Evolutionary conservation across 495 filamentous ascomycete genomes (phyloP).

Genomic region (Chaetomidium leptoderma): DNA sequence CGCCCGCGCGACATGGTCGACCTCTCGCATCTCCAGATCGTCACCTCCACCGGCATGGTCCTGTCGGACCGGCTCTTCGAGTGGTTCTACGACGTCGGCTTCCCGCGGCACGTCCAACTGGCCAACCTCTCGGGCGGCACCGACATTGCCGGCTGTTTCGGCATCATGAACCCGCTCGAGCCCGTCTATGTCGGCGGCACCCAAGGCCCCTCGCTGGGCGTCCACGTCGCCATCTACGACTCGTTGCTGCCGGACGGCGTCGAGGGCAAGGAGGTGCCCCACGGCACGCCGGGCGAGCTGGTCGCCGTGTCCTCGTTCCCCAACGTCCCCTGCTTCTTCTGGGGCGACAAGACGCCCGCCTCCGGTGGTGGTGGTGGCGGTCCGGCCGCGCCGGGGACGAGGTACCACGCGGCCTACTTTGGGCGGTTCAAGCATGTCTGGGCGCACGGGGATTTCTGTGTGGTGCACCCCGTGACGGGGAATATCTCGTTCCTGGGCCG

Average conservation of each 20-base stretch:
- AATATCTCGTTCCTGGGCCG: slow-evolving; percentile 68
- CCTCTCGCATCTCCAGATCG: slow-evolving; percentile 52
- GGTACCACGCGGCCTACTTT: slow-evolving; percentile 70
- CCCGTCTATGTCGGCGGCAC: slow-evolving; percentile 71
- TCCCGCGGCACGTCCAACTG: slow-evolving; percentile 59
- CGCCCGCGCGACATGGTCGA: slow-evolving; percentile 57
- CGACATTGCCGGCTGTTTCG: slow-evolving; percentile 70
- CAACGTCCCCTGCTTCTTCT: slow-evolving; percentile 68
- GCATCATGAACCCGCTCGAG: slow-evolving; percentile 60
- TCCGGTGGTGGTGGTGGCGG: slow-evolving; percentile 14
- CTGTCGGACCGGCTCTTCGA: slow-evolving; percentile 66
- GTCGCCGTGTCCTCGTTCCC: slow-evolving; percentile 66
- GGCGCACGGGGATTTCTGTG: slow-evolving; percentile 77
- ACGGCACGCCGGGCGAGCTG: slow-evolving; percentile 67
- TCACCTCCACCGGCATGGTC: slow-evolving; percentile 75
- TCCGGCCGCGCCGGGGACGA: slow-evolving; percentile 39
- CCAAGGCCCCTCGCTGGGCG: slow-evolving; percentile 59
- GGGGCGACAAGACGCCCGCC: slow-evolving; percentile 51
- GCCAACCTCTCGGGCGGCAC: slow-evolving; percentile 75
- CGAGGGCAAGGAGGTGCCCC: slow-evolving; percentile 46
- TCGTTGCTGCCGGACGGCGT: slow-evolving; percentile 52
- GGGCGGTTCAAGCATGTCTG: slow-evolving; percentile 67
- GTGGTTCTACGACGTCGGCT: slow-evolving; percentile 80
- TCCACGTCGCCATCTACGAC: slow-evolving; percentile 65
- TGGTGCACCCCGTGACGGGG: slow-evolving; percentile 61